phyloP scores from a whole-genome alignment of 495 filamentous ascomycete genomes.

The Friedmanniomyces simplex region DNA sequence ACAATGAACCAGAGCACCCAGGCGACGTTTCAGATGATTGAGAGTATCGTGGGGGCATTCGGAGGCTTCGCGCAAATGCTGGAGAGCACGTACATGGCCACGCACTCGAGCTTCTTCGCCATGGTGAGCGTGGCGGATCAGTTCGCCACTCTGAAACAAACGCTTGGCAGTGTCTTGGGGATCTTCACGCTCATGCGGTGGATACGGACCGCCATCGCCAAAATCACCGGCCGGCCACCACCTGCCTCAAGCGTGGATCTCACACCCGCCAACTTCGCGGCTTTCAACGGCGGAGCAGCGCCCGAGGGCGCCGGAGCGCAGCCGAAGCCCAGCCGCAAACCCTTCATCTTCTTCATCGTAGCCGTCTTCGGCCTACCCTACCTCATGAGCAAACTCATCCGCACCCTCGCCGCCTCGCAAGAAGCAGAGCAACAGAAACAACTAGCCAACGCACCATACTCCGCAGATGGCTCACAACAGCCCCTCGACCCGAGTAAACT shows the following conservation, averaged over 20 bases:
- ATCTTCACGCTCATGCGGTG: slow-evolving; percentile 95
- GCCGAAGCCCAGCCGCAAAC: slow-evolving; percentile 77
- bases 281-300: slow-evolving; percentile 59
- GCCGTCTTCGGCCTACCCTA: slow-evolving; percentile 93
- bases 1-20: slow-evolving; percentile 85
- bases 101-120: slow-evolving; percentile 95
- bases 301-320: slow-evolving; percentile 38
- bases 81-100: slow-evolving; percentile 99
- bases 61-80: slow-evolving; percentile 98
- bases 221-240: slow-evolving; percentile 84
- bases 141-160: slow-evolving; percentile 82
- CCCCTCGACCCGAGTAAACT: slow-evolving; percentile 75
- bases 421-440: slow-evolving; percentile 65
- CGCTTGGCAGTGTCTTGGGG: slow-evolving; percentile 87
- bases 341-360: slow-evolving; percentile 88
- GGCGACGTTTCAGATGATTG: slow-evolving; percentile 97
- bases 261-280: slow-evolving; percentile 79
- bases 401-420: slow-evolving; percentile 66
- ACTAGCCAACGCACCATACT: slow-evolving; percentile 38
- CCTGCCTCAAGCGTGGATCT: slow-evolving; percentile 78
- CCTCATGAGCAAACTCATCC: slow-evolving; percentile 89
- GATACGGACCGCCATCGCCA: slow-evolving; percentile 80
- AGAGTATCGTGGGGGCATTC: slow-evolving; percentile 96
- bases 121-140: slow-evolving; percentile 99
- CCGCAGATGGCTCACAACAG: slow-evolving; percentile 29